Base-by-base conservation (phyloP, 805 yeast genomes). In the Pichia kluyveri region DNA sequence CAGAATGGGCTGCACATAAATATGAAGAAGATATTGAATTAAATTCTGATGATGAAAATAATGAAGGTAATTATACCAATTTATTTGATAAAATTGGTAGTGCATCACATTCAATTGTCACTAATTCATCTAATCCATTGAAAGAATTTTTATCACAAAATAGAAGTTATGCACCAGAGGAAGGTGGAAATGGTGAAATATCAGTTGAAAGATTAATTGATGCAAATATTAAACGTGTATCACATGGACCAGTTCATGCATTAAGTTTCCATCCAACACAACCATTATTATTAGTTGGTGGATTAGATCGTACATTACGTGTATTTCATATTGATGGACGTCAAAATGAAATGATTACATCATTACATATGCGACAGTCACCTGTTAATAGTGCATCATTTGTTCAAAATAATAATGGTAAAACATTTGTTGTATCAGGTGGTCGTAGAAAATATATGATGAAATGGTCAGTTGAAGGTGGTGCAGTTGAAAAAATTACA, bases 401-500 rank as follows among this genome's bases (percentile, higher is more conserved):
- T 65, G 76, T 79, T 48, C 63, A 66, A 48, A 77, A 70, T 47
- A 53, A 55, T 53, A 63, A 65, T 46, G 78, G 71, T 43, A 49
- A 55, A 53, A 74, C 70, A 59, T 69, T 72, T 56, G 80, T 91
- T 10, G 83, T 79, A 60, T 86, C 95, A 2, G 96, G 85, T 52
- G 99, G 98, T 51, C 80, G 97, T 68, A 79, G 99, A 69, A 76
- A 86, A 49, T 90, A 83, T 62, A 82, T 93, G 87, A 87, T 85
- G 67, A 82, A 88, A 43, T 90, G 98, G 96, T 90, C 89, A 64
- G 71, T 93, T 44, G 62, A 64, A 46, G 54, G 51, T 46, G 78
- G 79, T 15, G 69, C 76, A 1, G 79, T 89, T 41, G 96, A 89
- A 55, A 93, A 90, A 67, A 80, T 93, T 39, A 79, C 86, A 46